phyloP scores from a whole-genome alignment of 2,329 filamentous ascomycete genomes.

The Rhexocercosporidium sp. region DNA sequence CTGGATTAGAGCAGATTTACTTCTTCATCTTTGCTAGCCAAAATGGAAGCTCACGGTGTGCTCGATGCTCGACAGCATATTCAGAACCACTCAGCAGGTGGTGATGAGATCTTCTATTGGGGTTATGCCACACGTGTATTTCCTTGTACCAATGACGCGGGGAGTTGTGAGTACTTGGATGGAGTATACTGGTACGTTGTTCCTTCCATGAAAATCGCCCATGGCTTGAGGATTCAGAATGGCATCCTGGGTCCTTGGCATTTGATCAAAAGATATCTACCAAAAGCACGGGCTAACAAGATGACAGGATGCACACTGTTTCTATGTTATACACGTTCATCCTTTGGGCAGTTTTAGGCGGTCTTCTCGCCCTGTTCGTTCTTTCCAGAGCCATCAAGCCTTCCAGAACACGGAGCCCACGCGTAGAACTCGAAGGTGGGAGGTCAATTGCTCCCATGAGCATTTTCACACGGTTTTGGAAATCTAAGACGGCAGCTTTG shows the following conservation, averaged over 20 bases:
- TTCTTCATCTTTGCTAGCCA: background rate
- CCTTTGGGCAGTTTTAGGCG: constrained; percentile 59
- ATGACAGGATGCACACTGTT: constrained; percentile 50
- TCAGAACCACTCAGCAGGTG: constrained; percentile 3
- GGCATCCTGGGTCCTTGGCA: background rate
- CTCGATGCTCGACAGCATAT: constrained; percentile 7
- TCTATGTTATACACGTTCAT: constrained; percentile 62
- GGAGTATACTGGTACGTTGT: constrained; percentile 50
- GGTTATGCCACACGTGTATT: constrained; percentile 58
- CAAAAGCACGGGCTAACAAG: background rate
- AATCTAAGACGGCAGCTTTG: constrained; percentile 1
- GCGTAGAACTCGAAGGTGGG: background rate
- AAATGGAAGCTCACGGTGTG: background rate
- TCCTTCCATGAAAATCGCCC: background rate
- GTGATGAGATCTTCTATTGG: constrained; percentile 46
- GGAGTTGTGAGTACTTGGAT: constrained; percentile 63
- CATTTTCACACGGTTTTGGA: constrained; percentile 5
- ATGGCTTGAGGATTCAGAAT: too few relatives aligned
- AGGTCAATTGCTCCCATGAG: constrained; percentile 27
- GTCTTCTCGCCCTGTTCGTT: constrained; percentile 50
- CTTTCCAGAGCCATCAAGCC: constrained; percentile 42
- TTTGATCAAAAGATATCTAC: background rate
- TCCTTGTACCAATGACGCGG: constrained; percentile 62
- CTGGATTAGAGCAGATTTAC: background rate
- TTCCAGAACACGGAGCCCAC: background rate